Base-by-base conservation (phyloP, 140 eudicot genomes). In the Flaveria floridana region DNA sequence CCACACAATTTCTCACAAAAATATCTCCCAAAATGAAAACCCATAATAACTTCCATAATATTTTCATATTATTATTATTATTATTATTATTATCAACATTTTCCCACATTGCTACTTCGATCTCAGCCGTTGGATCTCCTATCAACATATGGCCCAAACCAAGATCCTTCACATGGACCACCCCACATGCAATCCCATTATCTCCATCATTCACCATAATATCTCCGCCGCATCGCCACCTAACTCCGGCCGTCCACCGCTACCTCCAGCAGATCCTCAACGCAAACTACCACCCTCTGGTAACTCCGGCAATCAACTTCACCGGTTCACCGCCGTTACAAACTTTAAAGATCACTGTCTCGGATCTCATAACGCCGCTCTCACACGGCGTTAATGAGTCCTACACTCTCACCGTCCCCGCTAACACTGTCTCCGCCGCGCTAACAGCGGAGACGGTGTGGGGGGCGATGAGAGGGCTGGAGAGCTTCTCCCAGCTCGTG, bases 381-480 rank as follows among this genome's bases (percentile, higher is more conserved):
- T 47, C 67, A 2, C 94, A 85, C 76, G 89, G 87, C 73, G 89
- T 84, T 19, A 79, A 90, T 30, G 98, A 92, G 55, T 89, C 93
- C 73, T 92, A 92, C 93, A 81, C 87, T 28, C 88, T 92, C 59
- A 53, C 81, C 61, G 56, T 88, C 74, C 88, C 92, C 8, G 14
- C 75, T 56, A 44, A 70, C 48, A 65, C 67, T 1, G 12, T 67
- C 58, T 0, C 85, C 7, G 95, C 97, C 41, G 1, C 21, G 2
- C 30, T 92, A 26, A 61, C 71, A 28, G 91, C 97, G 25, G 85
- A n/a, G 55, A 87, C 98, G 20, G 59, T 79, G 6, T 92, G 98
- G 97, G 98, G 88, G 12, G 97, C 95, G 55, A 92, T 92, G 93
- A 74, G 96, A 28, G 98, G 98, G n/a, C 87, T 92, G 28, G 98